Evolutionary conservation across 177 flowering plant species (phyloP).

Genomic region (Telopea speciosissima): DNA sequence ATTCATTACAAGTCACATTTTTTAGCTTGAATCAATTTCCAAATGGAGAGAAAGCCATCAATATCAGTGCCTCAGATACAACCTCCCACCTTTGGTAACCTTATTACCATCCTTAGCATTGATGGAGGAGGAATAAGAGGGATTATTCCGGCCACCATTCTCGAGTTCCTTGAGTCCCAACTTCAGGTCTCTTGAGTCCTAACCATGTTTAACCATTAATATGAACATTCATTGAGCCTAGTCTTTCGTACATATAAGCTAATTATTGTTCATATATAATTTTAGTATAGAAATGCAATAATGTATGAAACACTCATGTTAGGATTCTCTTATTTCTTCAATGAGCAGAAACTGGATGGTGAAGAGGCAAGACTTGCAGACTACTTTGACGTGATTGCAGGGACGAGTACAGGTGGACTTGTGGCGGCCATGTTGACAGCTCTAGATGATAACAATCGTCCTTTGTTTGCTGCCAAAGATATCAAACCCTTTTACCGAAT

Average conservation of each 20-base stretch:
- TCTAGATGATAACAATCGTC: background rate
- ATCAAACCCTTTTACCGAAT: background rate
- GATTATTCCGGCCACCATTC: background rate
- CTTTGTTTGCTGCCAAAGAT: background rate
- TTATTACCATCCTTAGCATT: slow-evolving; percentile 23
- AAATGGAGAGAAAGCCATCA: slow-evolving; percentile 3
- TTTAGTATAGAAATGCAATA: background rate
- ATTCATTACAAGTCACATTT: no score
- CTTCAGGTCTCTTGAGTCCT: background rate
- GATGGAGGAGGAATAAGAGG: slow-evolving; percentile 1
- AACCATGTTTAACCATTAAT: background rate
- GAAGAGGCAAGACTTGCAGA: background rate
- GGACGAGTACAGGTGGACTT: background rate
- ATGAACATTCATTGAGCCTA: no score
- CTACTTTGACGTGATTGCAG: background rate
- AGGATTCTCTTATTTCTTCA: background rate
- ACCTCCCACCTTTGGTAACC: slow-evolving; percentile 32
- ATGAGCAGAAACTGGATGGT: background rate
- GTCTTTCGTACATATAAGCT: no score
- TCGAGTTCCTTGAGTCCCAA: background rate
- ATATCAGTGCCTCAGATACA: slow-evolving; percentile 4
- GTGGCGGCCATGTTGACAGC: background rate
- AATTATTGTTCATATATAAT: no score
- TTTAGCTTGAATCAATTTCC: background rate
- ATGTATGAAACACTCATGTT: no score